Base-by-base conservation (phyloP, 1,139 yeast genomes). In the Pneumocystis murina region DNA sequence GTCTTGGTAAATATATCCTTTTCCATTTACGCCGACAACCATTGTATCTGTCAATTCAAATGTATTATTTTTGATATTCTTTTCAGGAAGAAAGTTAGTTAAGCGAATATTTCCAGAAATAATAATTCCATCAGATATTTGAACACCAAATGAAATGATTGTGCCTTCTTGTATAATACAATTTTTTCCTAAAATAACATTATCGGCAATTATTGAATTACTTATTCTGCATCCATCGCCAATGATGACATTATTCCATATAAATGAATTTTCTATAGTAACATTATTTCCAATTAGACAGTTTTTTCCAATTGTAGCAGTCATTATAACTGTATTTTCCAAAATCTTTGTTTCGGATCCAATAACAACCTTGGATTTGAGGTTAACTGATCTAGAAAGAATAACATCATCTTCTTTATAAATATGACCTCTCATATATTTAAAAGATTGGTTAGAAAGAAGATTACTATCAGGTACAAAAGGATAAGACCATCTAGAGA, bases 401-500 rank as follows among this genome's bases (percentile, higher is more conserved):
- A 90, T 83, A 30, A 92, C 92, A 61, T 82, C 81, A 68, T 86
- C 94, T 65, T 77, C 80, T 74, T 89, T 90, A 75, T 94, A 92
- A 61, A 91, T 82, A 73, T 92, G 95, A 63, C 88, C 86, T 64
- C 86, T 81, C 70, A 86, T 94, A 74, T 89, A 89, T 7, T 84
- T 76, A 72, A 86, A 92, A 1, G 88, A 80, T 70, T 86, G 90
- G 68, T 80, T 83, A 35, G 81, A 83, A 64, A 85, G 76, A 68
- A 87, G 78, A 72, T 91, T 91, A 63, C 89, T 79, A 69, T 92
- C 97, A 0, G 96, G 94, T 10, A 86, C 89, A 64, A 91, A 78
- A 28, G 99, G 99, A 72, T 89, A 92, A 66, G 92, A 81, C 87
- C 95, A 91, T 72, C 98, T 83, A 35, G 91, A 90, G 65, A 92